phyloP scores from a whole-genome alignment of 164 flowering plant genomes.

The Vitis rotundifolia region DNA sequence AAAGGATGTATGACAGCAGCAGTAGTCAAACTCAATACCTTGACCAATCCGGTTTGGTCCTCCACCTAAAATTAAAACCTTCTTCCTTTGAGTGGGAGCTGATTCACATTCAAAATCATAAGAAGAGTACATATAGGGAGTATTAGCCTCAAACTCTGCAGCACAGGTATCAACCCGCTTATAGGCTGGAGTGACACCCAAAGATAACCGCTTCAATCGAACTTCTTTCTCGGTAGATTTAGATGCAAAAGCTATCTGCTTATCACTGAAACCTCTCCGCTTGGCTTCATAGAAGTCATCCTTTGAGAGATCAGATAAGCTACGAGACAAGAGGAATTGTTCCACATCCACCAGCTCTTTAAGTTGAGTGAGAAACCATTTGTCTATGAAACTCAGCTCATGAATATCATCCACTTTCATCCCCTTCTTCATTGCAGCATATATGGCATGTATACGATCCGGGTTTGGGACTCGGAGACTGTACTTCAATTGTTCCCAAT shows the following conservation, averaged over 20 bases:
- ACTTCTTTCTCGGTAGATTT: conserved; percentile 77
- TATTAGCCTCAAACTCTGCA: conserved; percentile 98
- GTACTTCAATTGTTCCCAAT: conserved; percentile 86
- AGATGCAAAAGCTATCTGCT: conserved; percentile 91
- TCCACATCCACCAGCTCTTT: conserved; percentile 89
- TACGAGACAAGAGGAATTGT: conserved; percentile 52
- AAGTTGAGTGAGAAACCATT: conserved; percentile 93
- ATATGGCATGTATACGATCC: conserved; percentile 83
- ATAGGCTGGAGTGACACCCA: conserved; percentile 80
- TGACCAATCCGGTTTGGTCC: conserved; percentile 99
- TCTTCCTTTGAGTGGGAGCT: conserved; percentile 75
- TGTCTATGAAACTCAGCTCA: conserved; percentile 74
- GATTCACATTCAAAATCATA: conserved; percentile 95
- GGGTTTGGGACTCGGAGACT: conserved; percentile 88
- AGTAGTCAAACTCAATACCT: conserved; percentile 98
- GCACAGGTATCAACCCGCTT: conserved; percentile 99
- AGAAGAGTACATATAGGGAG: conserved; percentile 96
- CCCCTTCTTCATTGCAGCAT: conserved; percentile 94
- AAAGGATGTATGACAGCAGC: conserved; percentile 97
- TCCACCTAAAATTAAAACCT: conserved; percentile 94
- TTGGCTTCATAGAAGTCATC: conserved; percentile 84
- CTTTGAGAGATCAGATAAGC: conserved; percentile 56
- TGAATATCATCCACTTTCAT: conserved; percentile 88
- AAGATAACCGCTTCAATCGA: conserved; percentile 58
- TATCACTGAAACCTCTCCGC: conserved; percentile 91